Base-by-base conservation (phyloP, 345 rosid species). In the Passiflora organensis region DNA sequence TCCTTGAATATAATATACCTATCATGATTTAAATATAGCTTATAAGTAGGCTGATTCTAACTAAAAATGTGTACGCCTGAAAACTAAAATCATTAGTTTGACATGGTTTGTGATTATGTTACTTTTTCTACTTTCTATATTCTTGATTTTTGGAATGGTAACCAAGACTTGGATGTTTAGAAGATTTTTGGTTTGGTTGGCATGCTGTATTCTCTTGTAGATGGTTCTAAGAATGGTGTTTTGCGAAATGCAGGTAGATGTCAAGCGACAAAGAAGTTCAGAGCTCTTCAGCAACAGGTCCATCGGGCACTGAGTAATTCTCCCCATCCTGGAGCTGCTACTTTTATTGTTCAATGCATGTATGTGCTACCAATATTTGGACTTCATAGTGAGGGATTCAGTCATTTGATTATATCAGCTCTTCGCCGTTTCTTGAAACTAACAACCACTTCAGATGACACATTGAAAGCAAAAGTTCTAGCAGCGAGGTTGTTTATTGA, bases 351-450 rank as follows among this genome's bases (percentile, higher is more conserved):
- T 59, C 73, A 65, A 22, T 89, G 99, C 66, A 83, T 93, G 28
- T 71, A 65, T 62, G 58, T 74, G n/a, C 83, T 93, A 42, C 99
- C 95, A 32, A 43, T 84, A 32, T 86, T 89, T 72, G 96, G 82
- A 17, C 17, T 61, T 0, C 54, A 89, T 50, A 63, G 70, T 18
- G 97, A 93, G 60, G 99, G 99, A 5, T 89, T 93, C 70, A 81
- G 95, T 73, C 99, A 93, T 72, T 73, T 93, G 84, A 67, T 93
- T 2, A 39, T 84, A 59, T 93, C 99, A 15, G 76, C 89, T 55
- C 79, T 93, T 59, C 81, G 78, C 3, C 95, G 87, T 18, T 79
- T 65, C 68, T 72, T 77, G 28, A 93, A 81, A 51, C 60, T 54
- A 12, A 64, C 59, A 16, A 36, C 65, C 43, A 50, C 32, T 21